Evolutionary conservation across 164 flowering plant species (phyloP).

Genomic region (Santalum album): DNA sequence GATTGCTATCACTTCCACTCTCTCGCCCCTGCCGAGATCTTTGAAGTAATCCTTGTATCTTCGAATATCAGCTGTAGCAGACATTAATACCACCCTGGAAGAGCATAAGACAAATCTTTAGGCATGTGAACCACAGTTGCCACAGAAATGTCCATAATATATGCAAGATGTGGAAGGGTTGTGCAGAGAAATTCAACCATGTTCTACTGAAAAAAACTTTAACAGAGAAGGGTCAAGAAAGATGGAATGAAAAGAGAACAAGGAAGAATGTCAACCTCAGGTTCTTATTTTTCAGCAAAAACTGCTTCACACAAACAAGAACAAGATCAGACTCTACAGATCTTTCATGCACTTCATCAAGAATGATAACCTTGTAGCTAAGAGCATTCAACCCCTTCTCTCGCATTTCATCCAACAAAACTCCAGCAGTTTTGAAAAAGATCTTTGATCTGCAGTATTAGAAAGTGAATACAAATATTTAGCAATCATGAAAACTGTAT

Average conservation of each 20-base stretch:
- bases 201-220: neutral
- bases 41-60: slow-evolving; percentile 83
- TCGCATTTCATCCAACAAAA: slow-evolving; percentile 91
- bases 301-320: slow-evolving; percentile 93
- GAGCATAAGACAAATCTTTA: slow-evolving; percentile 9
- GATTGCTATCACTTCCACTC: slow-evolving; percentile 88
- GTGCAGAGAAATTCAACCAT: neutral
- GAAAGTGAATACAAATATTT: neutral
- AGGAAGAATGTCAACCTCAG: slow-evolving; percentile 41
- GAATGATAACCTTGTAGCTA: slow-evolving; percentile 75
- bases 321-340: slow-evolving; percentile 97
- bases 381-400: slow-evolving; percentile 83
- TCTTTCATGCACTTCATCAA: slow-evolving; percentile 99
- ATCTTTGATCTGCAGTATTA: slow-evolving; percentile 57
- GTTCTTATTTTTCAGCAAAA: slow-evolving; percentile 55
- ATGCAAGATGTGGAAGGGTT: neutral
- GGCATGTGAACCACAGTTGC: slow-evolving; percentile 2
- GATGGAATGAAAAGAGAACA: neutral
- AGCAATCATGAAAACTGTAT: neutral
- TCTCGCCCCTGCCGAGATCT: slow-evolving; percentile 86
- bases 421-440: slow-evolving; percentile 95
- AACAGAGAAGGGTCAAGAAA: neutral
- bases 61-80: slow-evolving; percentile 86
- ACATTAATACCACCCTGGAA: slow-evolving; percentile 91
- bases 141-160: neutral